Evolutionary conservation across 78 protist species (phyloP).

Genomic region (Dictyostelium brefeldianum): DNA sequence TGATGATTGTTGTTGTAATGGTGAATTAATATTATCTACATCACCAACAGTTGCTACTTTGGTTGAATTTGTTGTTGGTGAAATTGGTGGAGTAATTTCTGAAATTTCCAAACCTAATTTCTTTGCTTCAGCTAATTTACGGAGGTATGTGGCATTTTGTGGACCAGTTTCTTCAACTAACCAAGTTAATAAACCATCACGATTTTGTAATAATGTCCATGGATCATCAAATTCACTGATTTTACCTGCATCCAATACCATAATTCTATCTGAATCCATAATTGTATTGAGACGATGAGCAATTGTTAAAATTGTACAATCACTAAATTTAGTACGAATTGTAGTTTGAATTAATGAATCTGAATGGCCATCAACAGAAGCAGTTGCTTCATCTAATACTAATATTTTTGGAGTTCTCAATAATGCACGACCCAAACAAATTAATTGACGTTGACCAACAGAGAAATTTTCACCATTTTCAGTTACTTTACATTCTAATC

Average conservation of each 20-base stretch:
- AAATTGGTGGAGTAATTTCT: not conserved
- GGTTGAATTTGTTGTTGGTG: not conserved
- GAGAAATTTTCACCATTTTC: slow-evolving; percentile 93
- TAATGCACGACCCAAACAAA: slow-evolving; percentile 95
- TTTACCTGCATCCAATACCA: slow-evolving; percentile 80
- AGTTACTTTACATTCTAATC: slow-evolving; percentile 43
- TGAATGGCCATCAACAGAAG: slow-evolving; percentile 89
- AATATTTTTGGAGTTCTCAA: slow-evolving; percentile 77
- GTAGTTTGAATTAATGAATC: slow-evolving; percentile 92
- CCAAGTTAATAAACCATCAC: slow-evolving; percentile 62
- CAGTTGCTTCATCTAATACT: slow-evolving; percentile 96
- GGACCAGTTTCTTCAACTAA: slow-evolving; percentile 82
- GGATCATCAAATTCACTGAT: slow-evolving; percentile 82
- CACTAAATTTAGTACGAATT: slow-evolving; percentile 61
- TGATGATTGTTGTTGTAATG: slow-evolving; percentile 3
- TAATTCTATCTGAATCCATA: slow-evolving; percentile 90
- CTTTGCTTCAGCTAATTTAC: slow-evolving; percentile 42
- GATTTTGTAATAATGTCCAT: slow-evolving; percentile 37
- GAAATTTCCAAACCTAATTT: not conserved
- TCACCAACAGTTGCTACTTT: not conserved
- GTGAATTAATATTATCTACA: slow-evolving; percentile 16
- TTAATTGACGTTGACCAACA: slow-evolving; percentile 96
- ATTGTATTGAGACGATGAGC: slow-evolving; percentile 97
- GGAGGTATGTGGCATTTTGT: slow-evolving; percentile 13
- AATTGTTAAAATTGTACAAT: slow-evolving; percentile 86